Base-by-base conservation (phyloP, 2,329 filamentous ascomycete species). In the Onygenales sp. region DNA sequence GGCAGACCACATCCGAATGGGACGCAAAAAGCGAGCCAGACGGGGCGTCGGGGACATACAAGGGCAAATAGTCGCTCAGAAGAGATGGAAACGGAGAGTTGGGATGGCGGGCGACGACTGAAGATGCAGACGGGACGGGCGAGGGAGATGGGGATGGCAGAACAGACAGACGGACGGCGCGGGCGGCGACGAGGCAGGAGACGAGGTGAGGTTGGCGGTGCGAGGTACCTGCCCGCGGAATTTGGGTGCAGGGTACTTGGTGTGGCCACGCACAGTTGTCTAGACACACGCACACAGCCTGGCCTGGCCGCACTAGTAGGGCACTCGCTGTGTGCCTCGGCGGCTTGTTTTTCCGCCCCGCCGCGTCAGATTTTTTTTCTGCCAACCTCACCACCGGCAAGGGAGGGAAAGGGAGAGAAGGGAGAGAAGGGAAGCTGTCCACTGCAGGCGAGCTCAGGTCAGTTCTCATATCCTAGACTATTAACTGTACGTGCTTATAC, bases 1-100 rank as follows among this genome's bases (percentile, higher is more conserved):
- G 69, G 65, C 69, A 72, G 64, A 68, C 70, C 68, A 68, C 74
- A 75, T 75, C 69, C 72, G 72, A 75, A 73, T 73, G 68, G 72
- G 70, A 70, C 68, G 70, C 68, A 65, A 63, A 71, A 72, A 75
- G 64, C 61, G 64, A 67, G 60, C 60, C 60, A 55, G 63, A 62
- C 62, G 57, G 57, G 61, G 64, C 66, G 69, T 63, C 64, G 63
- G 66, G 66, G 65, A 66, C 70, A 70, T 70, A 64, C 67, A 72
- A 69, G 67, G 63, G 61, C 63, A 66, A 68, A 68, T 68, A 72
- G 69, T 72, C 69, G 69, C 67, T 72, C 64, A 59, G 58, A 71
- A 68, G 57, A 57, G 71, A 75, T 75, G 68, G 59, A 71, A 72
- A 61, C 57, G 69, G 65, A 62, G 65, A 61, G 68, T 69, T 63